These are phyloP conservation scores for Glomus cerebriforme DNA, from an alignment of 192 early-diverging fungal genomes.

Conservation along the genomic window DNA sequence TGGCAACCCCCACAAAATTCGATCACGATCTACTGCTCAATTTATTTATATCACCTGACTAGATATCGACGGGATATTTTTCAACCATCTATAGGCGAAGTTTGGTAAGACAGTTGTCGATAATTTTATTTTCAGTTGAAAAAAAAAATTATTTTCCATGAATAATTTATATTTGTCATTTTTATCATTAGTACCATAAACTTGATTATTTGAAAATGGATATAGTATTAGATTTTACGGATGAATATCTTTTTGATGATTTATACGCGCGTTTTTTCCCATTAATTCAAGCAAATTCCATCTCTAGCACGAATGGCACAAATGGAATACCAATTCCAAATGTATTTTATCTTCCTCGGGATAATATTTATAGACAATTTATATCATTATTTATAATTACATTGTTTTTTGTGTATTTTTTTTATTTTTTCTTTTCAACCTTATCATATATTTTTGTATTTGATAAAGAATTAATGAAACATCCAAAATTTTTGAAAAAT, in stretches of 20 bases:
- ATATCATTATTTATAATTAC: conserved; percentile 73
- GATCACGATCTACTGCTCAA: too few species aligned
- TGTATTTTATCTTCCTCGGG: conserved; percentile 42
- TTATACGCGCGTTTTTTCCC: conserved; percentile 24
- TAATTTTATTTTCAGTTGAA: too few species aligned
- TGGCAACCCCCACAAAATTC: too few species aligned
- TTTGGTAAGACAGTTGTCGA: too few species aligned
- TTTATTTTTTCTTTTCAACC: conserved; percentile 80
- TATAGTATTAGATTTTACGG: conserved; percentile 15
- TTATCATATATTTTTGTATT: conserved; percentile 85
- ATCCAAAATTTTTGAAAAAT: conserved; percentile 91
- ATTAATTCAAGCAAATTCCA: not conserved
- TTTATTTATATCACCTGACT: too few species aligned
- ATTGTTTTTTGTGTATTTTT: conserved; percentile 69
- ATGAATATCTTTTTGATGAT: conserved; percentile 30
- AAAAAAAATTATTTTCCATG: too few species aligned
- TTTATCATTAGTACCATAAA: too few species aligned
- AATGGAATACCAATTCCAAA: not conserved
- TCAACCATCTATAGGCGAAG: too few species aligned
- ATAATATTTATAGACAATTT: conserved; percentile 71
- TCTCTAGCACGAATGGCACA: not conserved
- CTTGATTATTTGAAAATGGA: not conserved
- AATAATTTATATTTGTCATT: too few species aligned
- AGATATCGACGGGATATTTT: too few species aligned
- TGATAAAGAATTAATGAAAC: conserved; percentile 86